phyloP scores from a whole-genome alignment of 768 basidiomycete species.

The Pleurotus citrinopileatus region DNA sequence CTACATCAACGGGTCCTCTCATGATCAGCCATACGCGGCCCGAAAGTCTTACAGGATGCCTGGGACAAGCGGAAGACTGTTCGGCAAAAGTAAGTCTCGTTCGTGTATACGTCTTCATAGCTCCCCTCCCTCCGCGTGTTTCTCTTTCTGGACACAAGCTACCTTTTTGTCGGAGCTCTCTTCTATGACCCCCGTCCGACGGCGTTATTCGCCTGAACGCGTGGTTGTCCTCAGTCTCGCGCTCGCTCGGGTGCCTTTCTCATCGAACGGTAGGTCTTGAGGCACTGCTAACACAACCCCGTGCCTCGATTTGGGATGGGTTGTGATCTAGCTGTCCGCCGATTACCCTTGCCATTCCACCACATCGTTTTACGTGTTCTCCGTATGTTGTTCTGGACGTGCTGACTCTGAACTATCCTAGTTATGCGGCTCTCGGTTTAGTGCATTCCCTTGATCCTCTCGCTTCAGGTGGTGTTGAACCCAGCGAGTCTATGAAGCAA shows the following conservation, averaged over 20 bases:
- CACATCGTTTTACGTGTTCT: no score
- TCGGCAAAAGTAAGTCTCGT: slow-evolving; percentile 75
- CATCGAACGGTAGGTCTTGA: background rate
- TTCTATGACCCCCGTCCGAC: background rate
- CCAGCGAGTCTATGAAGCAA: slow-evolving; percentile 15
- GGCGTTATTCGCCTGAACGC: background rate
- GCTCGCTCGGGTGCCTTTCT: slow-evolving; percentile 5
- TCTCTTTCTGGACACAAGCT: background rate
- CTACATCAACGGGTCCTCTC: slow-evolving; percentile 2
- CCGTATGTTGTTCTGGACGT: slow-evolving; percentile 3
- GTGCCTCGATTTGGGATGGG: slow-evolving; percentile 15
- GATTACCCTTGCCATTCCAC: no score
- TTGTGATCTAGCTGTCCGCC: background rate
- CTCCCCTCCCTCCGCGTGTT: background rate
- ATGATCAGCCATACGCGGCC: slow-evolving; percentile 69
- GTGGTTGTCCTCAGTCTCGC: no score
- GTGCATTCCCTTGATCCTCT: slow-evolving; percentile 64
- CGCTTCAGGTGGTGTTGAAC: slow-evolving; percentile 68
- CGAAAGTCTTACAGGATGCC: slow-evolving; percentile 74
- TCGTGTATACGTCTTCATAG: background rate
- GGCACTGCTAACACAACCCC: background rate
- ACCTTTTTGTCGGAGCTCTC: background rate
- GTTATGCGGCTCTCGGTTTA: slow-evolving; percentile 79
- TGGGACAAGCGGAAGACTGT: slow-evolving; percentile 91
- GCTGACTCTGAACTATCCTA: slow-evolving; percentile 24